Evolutionary conservation across 2,329 filamentous ascomycete genomes (phyloP).

Genomic region (Tolypocladium ovalisporum): DNA sequence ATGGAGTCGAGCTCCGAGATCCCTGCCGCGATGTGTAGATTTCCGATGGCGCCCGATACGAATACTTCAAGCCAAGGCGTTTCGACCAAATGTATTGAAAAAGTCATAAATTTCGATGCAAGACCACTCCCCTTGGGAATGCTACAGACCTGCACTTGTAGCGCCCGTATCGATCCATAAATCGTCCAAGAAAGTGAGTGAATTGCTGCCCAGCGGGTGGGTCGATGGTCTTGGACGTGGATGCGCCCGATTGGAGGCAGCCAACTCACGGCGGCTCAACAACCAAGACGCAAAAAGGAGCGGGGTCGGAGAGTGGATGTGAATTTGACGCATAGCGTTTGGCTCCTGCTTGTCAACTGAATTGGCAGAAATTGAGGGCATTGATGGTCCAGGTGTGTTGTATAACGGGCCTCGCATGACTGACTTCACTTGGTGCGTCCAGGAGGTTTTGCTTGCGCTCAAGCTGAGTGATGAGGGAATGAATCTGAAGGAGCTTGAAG

Average conservation of each 20-base stretch:
- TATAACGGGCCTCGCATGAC: not conserved
- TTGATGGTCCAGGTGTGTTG: no score
- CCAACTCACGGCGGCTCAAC: not conserved
- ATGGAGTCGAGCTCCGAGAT: not conserved
- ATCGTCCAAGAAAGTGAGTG: not conserved
- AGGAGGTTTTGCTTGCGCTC: not conserved
- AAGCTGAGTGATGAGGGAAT: not conserved
- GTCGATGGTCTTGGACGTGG: constrained; percentile 14
- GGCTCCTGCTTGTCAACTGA: not conserved
- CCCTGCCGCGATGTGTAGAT: not conserved
- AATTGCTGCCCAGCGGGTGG: constrained; percentile 16
- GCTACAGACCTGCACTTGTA: not conserved
- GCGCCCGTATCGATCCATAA: not conserved
- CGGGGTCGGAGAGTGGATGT: not conserved
- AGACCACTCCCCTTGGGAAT: not conserved
- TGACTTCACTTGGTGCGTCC: not conserved
- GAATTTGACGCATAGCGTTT: not conserved
- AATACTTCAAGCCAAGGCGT: not conserved
- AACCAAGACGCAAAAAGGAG: not conserved
- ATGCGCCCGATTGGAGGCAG: constrained; percentile 13
- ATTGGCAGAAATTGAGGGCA: no score
- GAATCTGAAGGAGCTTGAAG: not conserved
- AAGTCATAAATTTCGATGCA: no score
- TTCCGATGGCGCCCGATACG: not conserved
- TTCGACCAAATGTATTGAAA: not conserved